Conservation (phyloP, 257 asterid genomes). For the Plectranthus barbatus region DNA sequence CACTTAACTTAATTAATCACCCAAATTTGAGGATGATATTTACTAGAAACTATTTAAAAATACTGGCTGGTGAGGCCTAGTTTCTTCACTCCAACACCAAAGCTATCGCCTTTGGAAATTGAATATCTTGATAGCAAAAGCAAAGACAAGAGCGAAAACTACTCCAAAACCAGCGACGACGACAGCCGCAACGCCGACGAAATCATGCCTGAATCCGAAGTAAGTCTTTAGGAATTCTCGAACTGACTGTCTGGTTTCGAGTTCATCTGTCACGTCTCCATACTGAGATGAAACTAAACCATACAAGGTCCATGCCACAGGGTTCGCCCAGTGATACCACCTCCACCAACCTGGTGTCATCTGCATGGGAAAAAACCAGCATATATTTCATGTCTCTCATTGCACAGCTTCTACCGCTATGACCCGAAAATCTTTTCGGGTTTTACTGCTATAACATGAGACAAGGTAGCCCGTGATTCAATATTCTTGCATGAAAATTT, state of each 20-base stretch:
- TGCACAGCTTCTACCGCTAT: too few relatives aligned
- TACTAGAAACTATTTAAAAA: too few relatives aligned
- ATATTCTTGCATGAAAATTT: too few relatives aligned
- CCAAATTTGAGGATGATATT: too few relatives aligned
- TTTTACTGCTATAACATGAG: too few relatives aligned
- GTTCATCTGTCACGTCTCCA: conserved; percentile 11
- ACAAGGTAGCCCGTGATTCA: too few relatives aligned
- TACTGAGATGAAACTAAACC: conserved; percentile 18
- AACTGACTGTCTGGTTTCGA: not conserved
- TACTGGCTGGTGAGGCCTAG: too few relatives aligned
- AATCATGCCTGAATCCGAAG: conserved; percentile 21
- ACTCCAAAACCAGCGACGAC: conserved; percentile 15
- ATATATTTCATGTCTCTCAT: not conserved
- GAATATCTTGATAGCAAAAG: conserved; percentile 10
- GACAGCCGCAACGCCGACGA: conserved; percentile 18
- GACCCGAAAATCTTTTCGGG: too few relatives aligned
- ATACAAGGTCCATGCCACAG: conserved; percentile 24
- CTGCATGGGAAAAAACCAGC: not conserved
- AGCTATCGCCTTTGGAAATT: conserved; percentile 24
- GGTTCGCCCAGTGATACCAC: conserved; percentile 24
- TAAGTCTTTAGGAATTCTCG: conserved; percentile 10
- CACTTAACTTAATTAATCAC: too few relatives aligned
- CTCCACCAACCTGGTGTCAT: conserved; percentile 30
- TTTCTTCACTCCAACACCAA: too few relatives aligned
- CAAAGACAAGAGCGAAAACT: conserved; percentile 17